Conservation (phyloP, 2,329 filamentous ascomycete species). For the Pseudopyrenochaeta lycopersici region DNA sequence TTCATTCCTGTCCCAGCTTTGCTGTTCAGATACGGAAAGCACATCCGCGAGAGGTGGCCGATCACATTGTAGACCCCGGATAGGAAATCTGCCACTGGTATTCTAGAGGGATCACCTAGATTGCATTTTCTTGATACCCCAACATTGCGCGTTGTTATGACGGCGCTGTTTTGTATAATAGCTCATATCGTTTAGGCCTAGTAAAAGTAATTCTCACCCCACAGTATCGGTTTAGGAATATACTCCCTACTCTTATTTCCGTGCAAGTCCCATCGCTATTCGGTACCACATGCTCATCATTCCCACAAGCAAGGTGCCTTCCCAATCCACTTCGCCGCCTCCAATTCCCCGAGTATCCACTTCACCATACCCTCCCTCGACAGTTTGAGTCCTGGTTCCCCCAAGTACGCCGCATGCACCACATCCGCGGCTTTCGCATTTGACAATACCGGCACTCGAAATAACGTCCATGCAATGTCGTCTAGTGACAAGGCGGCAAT, state of each 20-base stretch:
- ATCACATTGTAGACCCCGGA: constrained; percentile 30
- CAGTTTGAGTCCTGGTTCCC: background rate
- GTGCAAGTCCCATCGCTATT: no score
- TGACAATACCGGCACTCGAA: background rate
- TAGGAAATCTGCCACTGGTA: no score
- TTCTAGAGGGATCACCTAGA: no score
- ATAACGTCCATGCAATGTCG: background rate
- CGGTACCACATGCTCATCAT: background rate
- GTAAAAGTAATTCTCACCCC: no score
- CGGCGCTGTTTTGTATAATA: no score
- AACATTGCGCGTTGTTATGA: no score
- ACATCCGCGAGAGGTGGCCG: constrained; percentile 38
- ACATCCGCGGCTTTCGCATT: background rate
- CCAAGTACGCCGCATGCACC: background rate
- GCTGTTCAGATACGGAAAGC: constrained; percentile 45
- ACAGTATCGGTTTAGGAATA: no score
- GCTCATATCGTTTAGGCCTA: no score
- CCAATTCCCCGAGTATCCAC: constrained; percentile 11
- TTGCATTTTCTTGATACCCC: no score
- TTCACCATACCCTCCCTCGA: constrained; percentile 2
- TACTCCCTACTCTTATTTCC: no score
- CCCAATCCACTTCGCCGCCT: constrained; percentile 9
- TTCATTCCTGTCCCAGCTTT: constrained; percentile 47
- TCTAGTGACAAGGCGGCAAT: background rate
- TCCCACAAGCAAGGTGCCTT: background rate